Evolutionary conservation across 495 filamentous ascomycete genomes (phyloP), one percentile per base, ranked within the genome.

Genomic region (Aspergillus panamensis): DNA sequence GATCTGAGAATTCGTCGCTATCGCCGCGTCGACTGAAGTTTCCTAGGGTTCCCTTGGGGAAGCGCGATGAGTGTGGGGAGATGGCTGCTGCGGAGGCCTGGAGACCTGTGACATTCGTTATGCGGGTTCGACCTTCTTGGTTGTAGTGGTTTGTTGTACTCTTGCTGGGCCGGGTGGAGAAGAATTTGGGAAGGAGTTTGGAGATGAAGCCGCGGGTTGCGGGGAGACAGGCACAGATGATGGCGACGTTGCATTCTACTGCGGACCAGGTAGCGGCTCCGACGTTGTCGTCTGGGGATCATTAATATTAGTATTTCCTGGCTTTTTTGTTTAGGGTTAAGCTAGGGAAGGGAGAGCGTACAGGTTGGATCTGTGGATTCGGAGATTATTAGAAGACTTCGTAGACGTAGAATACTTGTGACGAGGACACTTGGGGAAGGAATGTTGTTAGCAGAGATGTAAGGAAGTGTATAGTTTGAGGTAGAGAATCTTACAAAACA

Each of bases 221-320:
- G n/a, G 83, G 80, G 16, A 85, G 76, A 59, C 75, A 83, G 52
- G 78, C 76, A 62, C 80, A 84, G 53, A 79, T 80, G 37, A 85
- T 82, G 31, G 80, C 82, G 12, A 81, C 77, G 57, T 77, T 82
- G 33, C 82, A 73, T 68, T 86, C 82, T 42, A 80, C 69, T 44
- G 77, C 75, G 16, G 80, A 81, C 83, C 83, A 86, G 57, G 74
- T 77, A 0, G 80, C 82, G 5, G 75, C 74, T 42, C 77, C 74
- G 31, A 80, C 72, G 62, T 82, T 83, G 57, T 83, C 78, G 64
- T 74, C 73, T 77, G 43, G 20, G 12, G 2, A 6, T 3, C 16
- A 12, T 48, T 48, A 48, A 13, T 17, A 31, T 50, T 53, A 35
- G 39, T 39, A 43, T 14, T 12, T 48, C 49, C n/a, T 17, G 47